phyloP scores from a whole-genome alignment of 768 basidiomycete genomes.

The Austroboletus eburneus region DNA sequence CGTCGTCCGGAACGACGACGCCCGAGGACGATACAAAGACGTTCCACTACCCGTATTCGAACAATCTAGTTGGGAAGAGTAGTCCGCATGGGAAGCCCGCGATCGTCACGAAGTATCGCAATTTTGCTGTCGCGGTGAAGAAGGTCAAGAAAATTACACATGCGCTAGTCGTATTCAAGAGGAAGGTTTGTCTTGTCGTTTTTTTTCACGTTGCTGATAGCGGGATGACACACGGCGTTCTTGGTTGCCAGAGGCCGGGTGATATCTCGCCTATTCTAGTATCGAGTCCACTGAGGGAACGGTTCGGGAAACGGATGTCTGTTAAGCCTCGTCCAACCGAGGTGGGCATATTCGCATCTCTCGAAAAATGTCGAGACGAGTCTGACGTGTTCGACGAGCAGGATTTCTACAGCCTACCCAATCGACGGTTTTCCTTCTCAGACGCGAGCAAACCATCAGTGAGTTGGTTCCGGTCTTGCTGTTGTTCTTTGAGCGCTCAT shows the following conservation, averaged over 20 bases:
- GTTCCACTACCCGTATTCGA: constrained; percentile 14
- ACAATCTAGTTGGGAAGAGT: constrained; percentile 1
- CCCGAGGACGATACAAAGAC: constrained; percentile 27
- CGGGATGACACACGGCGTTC: too few relatives aligned
- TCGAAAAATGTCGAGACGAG: neutral
- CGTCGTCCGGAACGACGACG: constrained; percentile 31
- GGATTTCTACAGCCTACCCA: constrained; percentile 28
- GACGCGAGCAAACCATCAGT: constrained; percentile 16
- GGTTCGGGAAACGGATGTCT: constrained; percentile 28
- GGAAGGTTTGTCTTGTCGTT: constrained; percentile 16
- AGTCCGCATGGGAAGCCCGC: constrained; percentile 2
- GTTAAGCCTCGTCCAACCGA: constrained; percentile 23
- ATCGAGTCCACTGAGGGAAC: constrained; percentile 26
- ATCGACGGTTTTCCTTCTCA: constrained; percentile 29
- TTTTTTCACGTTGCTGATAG: too few relatives aligned
- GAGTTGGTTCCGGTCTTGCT: neutral
- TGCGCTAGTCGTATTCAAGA: constrained; percentile 21
- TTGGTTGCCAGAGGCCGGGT: constrained; percentile 15
- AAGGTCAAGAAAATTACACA: constrained; percentile 20
- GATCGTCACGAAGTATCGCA: constrained; percentile 10
- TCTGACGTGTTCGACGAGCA: constrained; percentile 1
- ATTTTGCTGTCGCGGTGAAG: constrained; percentile 18
- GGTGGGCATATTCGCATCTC: constrained; percentile 13
- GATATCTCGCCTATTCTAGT: constrained; percentile 22
- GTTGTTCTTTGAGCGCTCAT: neutral